These are phyloP conservation scores for Kwoniella heveanensis DNA, from an alignment of 768 basidiomycete species.

Conservation along the genomic window DNA sequence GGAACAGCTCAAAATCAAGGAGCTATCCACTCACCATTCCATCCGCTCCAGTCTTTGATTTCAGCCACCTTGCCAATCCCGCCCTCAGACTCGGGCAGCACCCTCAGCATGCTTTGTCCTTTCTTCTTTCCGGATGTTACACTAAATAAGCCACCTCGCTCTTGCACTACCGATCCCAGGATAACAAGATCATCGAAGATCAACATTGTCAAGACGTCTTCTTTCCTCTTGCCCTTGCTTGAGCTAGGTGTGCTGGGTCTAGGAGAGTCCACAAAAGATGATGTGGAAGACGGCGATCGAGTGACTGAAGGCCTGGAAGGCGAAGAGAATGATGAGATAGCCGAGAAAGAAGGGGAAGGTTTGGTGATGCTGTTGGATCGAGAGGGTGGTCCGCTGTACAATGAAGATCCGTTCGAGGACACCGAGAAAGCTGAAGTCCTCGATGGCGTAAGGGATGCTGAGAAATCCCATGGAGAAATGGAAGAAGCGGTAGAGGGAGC, in stretches of 20 bases:
- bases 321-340: conserved; percentile 6
- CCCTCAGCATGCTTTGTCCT: conserved; percentile 20
- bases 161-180: conserved; percentile 18
- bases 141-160: conserved; percentile 32
- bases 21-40: conserved; percentile 26
- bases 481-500: conserved; percentile 21
- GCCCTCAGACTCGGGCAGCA: conserved; percentile 35
- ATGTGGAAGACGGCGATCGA: conserved; percentile 17
- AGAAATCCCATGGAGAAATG: conserved; percentile 38
- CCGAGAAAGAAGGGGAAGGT: conserved; percentile 11
- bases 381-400: conserved; percentile 18
- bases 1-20: too few species aligned
- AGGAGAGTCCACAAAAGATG: conserved; percentile 10
- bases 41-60: conserved; percentile 42
- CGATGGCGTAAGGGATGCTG: conserved; percentile 18
- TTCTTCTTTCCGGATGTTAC: conserved; percentile 24
- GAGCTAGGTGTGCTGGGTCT: conserved; percentile 17
- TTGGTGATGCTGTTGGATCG: conserved; percentile 23
- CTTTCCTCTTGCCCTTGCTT: conserved; percentile 22
- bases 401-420: conserved; percentile 19
- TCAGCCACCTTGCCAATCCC: conserved; percentile 42
- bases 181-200: conserved; percentile 49
- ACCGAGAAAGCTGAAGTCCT: conserved; percentile 36
- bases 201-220: conserved; percentile 38
- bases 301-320: conserved; percentile 16